Base-by-base conservation (phyloP, 2,329 filamentous ascomycete species). In the Chalara sp. region DNA sequence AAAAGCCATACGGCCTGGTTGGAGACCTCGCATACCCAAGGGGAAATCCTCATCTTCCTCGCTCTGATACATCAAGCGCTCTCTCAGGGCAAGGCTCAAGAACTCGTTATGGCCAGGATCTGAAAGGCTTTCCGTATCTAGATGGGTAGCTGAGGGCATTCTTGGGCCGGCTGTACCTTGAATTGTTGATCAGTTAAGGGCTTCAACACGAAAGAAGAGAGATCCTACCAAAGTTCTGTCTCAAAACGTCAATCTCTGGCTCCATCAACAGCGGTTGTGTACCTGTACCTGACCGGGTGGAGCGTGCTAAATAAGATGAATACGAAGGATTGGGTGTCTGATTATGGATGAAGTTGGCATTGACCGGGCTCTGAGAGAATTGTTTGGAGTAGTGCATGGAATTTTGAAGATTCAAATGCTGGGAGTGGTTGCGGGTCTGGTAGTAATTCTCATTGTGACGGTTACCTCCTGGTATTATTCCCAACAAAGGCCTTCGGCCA, bases 331-430 rank as follows among this genome's bases (percentile, higher is more conserved):
- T 44, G 21, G 40, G 8, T 12, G 48, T 47, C n/a, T 49, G 43
- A 8, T 50, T 50, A 21, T 32, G 35, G 6, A 47, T 46, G 10
- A 32, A 30, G 28, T 39, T 52, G 37, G 49, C 50, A 39, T 49
- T 33, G 39, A 44, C 32, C 5, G 54, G 40, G 8, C 44, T 56
- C 12, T 58, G 59, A 30, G 51, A 54, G 28, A 64, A 51, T 28
- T 64, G 58, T 37, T 65, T 58, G n/a, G 62, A 55, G 47, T 64
- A 64, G 12, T 60, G 59, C 61, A 64, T 63, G 5, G 61, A 62
- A 33, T 59, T 63, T 4, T 58, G 50, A 51, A 58, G 59, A 30
- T 56, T 63, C 6, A 65, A 50, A 35, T 58, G 54, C 12, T 61
- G 58, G 30, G 56, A 57, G 4, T 55, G 57, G 35, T 52, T 54